These are phyloP conservation scores for Cryoendolithus antarcticus DNA, from an alignment of 2,329 filamentous ascomycete species.

Conservation along the genomic window DNA sequence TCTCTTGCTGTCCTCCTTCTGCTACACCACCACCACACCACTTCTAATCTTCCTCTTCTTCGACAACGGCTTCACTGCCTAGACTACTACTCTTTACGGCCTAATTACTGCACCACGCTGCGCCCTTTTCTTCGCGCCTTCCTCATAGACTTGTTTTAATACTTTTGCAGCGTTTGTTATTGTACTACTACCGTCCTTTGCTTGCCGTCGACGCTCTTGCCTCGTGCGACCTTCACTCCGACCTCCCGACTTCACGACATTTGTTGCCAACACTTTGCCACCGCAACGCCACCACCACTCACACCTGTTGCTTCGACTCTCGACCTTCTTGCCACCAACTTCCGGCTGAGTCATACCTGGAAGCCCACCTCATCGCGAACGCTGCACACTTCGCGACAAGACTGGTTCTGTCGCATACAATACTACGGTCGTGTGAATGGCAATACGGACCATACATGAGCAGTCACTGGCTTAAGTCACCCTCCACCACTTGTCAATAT, in stretches of 20 bases:
- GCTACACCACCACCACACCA: neutral
- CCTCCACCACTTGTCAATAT: conserved; percentile 23
- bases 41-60: no score
- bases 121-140: no score
- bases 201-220: neutral
- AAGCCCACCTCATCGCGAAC: neutral
- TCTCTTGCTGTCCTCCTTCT: conserved; percentile 5
- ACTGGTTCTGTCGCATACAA: conserved; percentile 12
- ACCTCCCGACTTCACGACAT: neutral
- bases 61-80: no score
- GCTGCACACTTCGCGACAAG: neutral
- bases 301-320: neutral
- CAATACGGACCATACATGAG: conserved; percentile 10
- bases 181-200: neutral
- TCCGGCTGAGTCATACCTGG: neutral
- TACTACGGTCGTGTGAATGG: conserved; percentile 14
- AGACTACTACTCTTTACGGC: no score
- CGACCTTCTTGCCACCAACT: no score
- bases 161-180: conserved; percentile 4
- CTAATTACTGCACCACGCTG: no score
- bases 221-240: conserved; percentile 1
- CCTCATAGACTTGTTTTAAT: conserved; percentile 7
- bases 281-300: neutral
- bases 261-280: neutral
- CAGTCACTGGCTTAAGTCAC: conserved; percentile 9